Evolutionary conservation across 208 protist genomes (phyloP), one percentile per base, ranked within the genome.

Genomic region (Wallacemonas sp.): DNA sequence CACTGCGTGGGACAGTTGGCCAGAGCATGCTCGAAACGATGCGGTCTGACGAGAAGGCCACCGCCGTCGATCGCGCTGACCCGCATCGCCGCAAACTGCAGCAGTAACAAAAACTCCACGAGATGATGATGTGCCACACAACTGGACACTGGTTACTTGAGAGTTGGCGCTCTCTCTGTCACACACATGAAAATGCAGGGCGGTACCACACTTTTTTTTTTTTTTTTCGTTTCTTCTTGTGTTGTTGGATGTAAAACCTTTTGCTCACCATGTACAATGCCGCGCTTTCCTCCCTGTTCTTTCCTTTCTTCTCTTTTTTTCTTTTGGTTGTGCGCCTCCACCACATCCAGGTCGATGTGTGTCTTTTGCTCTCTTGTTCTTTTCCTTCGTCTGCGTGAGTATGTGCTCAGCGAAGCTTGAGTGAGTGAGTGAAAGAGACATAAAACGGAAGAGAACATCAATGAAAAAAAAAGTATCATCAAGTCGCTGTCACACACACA

Each of bases 41-140:
- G 75, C 81, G 69, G 24, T 19, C 54, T 0, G 68, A 80, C 49
- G 88, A 94, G 72, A 81, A 75, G 54, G 54, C 54, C 29, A 65
- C 72, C 30, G 58, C 62, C 27, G 83, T 94, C 21, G 88, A 94
- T 56, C 84, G 78, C 66, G 78, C 74, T 0, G 88, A 94, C 63
- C 88, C 88, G 33, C 88, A 94, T 69, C 73, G 78, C 47, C 84
- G 89, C 67, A 91, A 91, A 63, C 58, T 94, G 21, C 73, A 73
- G 26, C 63, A 30, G n/a, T n/a, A n/a, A n/a, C n/a, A n/a, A n/a
- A n/a, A n/a, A n/a, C n/a, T n/a, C n/a, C n/a, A n/a, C n/a, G n/a
- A n/a, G n/a, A n/a, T n/a, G n/a, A n/a, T n/a, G n/a, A n/a, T n/a
- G n/a, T n/a, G n/a, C n/a, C n/a, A n/a, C n/a, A n/a, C n/a, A n/a